A percentile compares a stretch with the other conserved stretches of the same genome.
Conservation (phyloP, 192 early-diverging fungal genomes). For the Chytriomyces hyalinus region DNA sequence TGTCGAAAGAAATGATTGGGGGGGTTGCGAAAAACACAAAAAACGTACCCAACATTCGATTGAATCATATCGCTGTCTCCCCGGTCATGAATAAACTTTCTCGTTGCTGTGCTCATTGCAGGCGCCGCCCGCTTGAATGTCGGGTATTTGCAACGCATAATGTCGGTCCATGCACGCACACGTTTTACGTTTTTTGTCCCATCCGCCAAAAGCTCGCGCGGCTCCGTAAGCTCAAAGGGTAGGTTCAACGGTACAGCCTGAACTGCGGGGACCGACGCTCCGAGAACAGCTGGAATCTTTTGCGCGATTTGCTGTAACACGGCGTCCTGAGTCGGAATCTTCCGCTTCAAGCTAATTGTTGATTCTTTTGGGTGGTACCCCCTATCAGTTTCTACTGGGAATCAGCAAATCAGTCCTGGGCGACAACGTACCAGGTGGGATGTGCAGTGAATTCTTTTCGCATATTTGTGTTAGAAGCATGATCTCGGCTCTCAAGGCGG, state of each 20-base stretch:
- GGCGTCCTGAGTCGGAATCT: not conserved
- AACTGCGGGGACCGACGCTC: no score
- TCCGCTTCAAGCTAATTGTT: not conserved
- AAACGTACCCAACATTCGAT: not conserved
- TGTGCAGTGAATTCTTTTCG: not conserved
- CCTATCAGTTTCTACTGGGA: no score
- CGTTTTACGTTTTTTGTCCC: not conserved
- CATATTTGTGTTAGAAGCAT: not conserved
- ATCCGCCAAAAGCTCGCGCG: not conserved
- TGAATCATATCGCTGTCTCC: not conserved
- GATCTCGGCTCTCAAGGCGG: not conserved
- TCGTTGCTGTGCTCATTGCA: conserved; percentile 21
- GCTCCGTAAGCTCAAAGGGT: not conserved
- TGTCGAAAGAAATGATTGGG: no score
- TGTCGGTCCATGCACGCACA: conserved; percentile 23
- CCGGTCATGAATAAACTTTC: conserved; percentile 2
- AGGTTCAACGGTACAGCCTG: not conserved
- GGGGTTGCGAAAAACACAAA: not conserved
- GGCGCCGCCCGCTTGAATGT: conserved; percentile 20
- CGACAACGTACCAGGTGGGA: not conserved
- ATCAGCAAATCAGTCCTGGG: not conserved
- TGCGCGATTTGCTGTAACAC: not conserved
- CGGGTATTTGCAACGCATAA: conserved; percentile 17
- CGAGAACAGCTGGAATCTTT: not conserved
- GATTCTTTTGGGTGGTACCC: not conserved